Evolutionary conservation across 2,329 filamentous ascomycete species (phyloP), one percentile per base, ranked within the genome.

Genomic region (Colletotrichum lini): DNA sequence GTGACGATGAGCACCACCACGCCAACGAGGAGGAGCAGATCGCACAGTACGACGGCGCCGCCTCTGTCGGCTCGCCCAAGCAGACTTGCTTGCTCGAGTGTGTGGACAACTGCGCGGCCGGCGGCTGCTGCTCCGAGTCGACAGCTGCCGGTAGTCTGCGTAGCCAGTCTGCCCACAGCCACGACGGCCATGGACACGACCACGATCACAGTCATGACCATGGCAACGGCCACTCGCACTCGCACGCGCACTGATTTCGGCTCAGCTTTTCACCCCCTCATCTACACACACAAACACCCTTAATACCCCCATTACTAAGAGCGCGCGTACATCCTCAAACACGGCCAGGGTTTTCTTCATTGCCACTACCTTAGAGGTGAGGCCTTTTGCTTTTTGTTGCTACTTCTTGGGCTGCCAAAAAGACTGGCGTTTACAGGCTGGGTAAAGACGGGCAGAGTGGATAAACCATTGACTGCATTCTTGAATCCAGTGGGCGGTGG

Each of bases 41-140:
- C 12, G 35, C 18, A 44, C 71, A 78, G 6, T 74, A 83, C 42
- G 82, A 86, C 67, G 83, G 82, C 12, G 71, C 72, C 0, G 68
- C 74, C 80, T 72, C 66, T 78, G 78, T 62, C 16, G 65, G 68
- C 52, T 71, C 68, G 2, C 65, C 65, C 12, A 74, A 76, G 38
- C 75, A 77, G 49, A 75, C 79, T 2, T 89, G 87, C 73, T 80
- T 91, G 45, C 80, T 91, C 4, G 87, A 87, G 72, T 87, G 85
- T 65, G 83, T 87, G 12, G 85, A 87, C 58, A 79, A 86, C 68
- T 87, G 85, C 70, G 79, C 81, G 4, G 84, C 79, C 18, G 80
- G 82, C 75, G 84, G 84, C 16, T 87, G 85, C 79, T 87, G 85
- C 74, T 75, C 80, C 2, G 70, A 63, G 23, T 49, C 80, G 78